phyloP scores from a whole-genome alignment of 208 protist genomes.

The Wallacemonas collosoma region DNA sequence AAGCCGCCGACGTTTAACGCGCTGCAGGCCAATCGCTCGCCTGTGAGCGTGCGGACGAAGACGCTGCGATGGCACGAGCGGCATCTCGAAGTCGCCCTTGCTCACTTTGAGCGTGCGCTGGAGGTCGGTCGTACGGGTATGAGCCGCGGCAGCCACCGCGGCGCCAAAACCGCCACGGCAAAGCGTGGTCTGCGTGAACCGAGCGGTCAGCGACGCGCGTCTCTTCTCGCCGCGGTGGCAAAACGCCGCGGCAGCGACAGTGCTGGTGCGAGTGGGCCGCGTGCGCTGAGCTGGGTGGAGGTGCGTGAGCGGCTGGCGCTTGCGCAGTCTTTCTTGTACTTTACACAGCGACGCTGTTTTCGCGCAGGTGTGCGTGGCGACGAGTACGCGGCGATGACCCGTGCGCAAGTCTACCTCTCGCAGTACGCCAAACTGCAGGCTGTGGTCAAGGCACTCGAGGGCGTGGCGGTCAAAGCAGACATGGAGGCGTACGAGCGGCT shows the following conservation, averaged over 20 bases:
- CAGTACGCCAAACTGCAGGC: slow-evolving; percentile 33
- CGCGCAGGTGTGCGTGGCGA: slow-evolving; percentile 46
- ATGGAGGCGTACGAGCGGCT: slow-evolving; percentile 21
- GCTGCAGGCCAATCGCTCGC: slow-evolving; percentile 42
- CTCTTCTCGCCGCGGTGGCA: not conserved
- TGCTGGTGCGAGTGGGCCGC: not conserved
- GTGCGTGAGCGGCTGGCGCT: slow-evolving; percentile 31
- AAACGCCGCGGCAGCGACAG: not conserved
- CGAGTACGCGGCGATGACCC: slow-evolving; percentile 36
- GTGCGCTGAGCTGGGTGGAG: slow-evolving; percentile 29
- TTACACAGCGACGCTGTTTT: slow-evolving; percentile 56
- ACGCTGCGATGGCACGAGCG: slow-evolving; percentile 44
- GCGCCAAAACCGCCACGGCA: too few relatives aligned
- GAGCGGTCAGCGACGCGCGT: not conserved
- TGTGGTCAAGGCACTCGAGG: slow-evolving; percentile 22
- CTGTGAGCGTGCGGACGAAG: slow-evolving; percentile 32
- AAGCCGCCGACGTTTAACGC: slow-evolving; percentile 59
- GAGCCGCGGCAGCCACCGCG: slow-evolving; percentile 4
- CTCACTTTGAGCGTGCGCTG: slow-evolving; percentile 33
- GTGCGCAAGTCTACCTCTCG: slow-evolving; percentile 43
- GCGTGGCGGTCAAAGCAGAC: slow-evolving; percentile 22
- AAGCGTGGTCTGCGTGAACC: too few relatives aligned
- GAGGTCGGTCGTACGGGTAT: slow-evolving; percentile 14
- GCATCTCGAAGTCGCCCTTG: slow-evolving; percentile 41
- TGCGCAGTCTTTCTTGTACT: slow-evolving; percentile 42